phyloP scores from a whole-genome alignment of 1,284 basidiomycete genomes.

The Bjerkandera adusta region DNA sequence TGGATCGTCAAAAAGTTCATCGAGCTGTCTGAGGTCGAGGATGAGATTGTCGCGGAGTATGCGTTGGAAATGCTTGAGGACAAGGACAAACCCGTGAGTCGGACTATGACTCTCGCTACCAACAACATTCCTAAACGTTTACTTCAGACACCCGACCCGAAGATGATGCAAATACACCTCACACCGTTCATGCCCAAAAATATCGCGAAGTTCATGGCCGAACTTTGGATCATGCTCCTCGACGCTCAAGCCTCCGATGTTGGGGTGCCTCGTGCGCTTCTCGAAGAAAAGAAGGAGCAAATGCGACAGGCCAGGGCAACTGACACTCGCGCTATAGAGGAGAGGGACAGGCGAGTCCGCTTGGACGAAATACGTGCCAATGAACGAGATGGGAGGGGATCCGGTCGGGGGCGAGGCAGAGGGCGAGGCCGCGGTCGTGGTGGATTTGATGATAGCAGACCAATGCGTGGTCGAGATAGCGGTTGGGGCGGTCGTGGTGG shows the following conservation, averaged over 20 bases:
- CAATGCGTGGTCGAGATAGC: constrained; percentile 25
- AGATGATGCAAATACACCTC: constrained; percentile 93
- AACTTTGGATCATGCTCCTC: constrained; percentile 87
- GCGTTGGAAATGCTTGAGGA: constrained; percentile 93
- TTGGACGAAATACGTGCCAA: constrained; percentile 66
- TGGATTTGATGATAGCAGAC: constrained; percentile 27
- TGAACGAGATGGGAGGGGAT: constrained; percentile 47
- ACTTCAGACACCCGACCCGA: constrained; percentile 81
- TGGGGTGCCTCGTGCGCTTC: constrained; percentile 90
- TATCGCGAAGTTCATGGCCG: constrained; percentile 83
- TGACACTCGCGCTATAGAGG: constrained; percentile 67
- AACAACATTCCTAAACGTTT: no score
- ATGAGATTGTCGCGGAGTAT: constrained; percentile 96
- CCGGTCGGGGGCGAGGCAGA: constrained; percentile 40
- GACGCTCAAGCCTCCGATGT: constrained; percentile 89
- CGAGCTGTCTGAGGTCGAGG: constrained; percentile 90
- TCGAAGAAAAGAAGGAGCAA: constrained; percentile 96
- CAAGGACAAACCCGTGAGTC: constrained; percentile 71
- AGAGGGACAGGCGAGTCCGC: constrained; percentile 64
- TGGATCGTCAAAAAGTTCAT: constrained; percentile 94
- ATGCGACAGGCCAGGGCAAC: constrained; percentile 76
- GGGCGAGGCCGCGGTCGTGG: constrained; percentile 34
- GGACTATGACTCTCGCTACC: no score
- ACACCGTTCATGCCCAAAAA: constrained; percentile 86
- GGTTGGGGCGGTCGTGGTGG: constrained; percentile 36